These are phyloP conservation scores for Asterochloris sp. DNA, from an alignment of 139 green algal species.

Conservation along the genomic window DNA sequence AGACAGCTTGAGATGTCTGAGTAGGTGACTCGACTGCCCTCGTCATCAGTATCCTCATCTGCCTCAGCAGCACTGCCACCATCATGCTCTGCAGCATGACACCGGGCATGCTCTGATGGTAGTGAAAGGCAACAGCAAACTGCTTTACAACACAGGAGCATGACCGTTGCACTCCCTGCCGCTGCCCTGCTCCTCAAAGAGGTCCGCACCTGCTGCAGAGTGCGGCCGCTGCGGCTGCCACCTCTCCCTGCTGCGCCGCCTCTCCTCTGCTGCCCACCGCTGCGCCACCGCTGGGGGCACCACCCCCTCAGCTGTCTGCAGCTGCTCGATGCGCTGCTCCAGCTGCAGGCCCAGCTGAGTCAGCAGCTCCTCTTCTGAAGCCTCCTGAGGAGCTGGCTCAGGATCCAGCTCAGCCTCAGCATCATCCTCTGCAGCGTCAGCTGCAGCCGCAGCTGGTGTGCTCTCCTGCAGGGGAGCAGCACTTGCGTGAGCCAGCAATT, in stretches of 20 bases:
- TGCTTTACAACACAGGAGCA: no score
- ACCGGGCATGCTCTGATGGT: no score
- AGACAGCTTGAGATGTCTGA: slow-evolving; percentile 16
- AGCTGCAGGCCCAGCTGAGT: slow-evolving; percentile 53
- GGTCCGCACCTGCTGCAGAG: slow-evolving; percentile 8
- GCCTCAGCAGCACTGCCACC: background rate
- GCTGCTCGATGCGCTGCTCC: slow-evolving; percentile 48
- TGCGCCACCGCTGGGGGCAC: slow-evolving; percentile 32
- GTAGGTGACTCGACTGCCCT: slow-evolving; percentile 29
- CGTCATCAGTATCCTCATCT: slow-evolving; percentile 26
- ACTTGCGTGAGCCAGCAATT: no score
- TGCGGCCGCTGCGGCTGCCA: slow-evolving; percentile 20
- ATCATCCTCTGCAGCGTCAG: slow-evolving; percentile 4
- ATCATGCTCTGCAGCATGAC: background rate
- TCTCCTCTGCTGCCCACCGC: slow-evolving; percentile 24
- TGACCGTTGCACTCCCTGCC: no score
- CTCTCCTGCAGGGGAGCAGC: background rate
- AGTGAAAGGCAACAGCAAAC: no score
- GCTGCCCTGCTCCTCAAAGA: background rate
- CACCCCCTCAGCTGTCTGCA: slow-evolving; percentile 27
- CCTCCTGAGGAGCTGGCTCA: slow-evolving; percentile 22
- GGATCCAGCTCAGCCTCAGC: background rate
- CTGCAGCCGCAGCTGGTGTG: background rate
- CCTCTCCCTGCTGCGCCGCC: slow-evolving; percentile 11
- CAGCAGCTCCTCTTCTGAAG: slow-evolving; percentile 37